Base-by-base conservation (phyloP, 1,284 basidiomycete genomes). In the Fomitiporia mediterranea region DNA sequence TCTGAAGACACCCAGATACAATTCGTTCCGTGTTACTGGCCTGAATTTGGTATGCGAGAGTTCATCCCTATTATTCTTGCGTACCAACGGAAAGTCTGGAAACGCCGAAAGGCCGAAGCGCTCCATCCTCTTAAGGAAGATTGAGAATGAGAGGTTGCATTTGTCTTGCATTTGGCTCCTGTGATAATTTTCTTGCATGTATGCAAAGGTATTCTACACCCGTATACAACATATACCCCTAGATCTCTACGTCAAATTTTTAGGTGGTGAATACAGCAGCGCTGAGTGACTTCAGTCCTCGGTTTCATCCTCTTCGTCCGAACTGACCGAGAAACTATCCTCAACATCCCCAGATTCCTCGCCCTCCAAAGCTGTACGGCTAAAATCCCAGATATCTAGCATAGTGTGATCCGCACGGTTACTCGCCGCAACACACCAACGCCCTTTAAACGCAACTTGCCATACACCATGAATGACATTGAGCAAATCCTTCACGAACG, bases 391-490 rank as follows among this genome's bases (percentile, higher is more conserved):
- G 28, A 92, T 88, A 64, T 92, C 89, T 48, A 92, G 72, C 58
- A 89, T 83, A 3, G 92, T 94, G 13, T 80, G 73, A 57, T 90
- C 85, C 56, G 80, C 82, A 44, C 88, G 79, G 65, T 94, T 93
- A 65, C 90, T 93, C 21, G 94, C 94, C 4, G 93, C 92, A 44
- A 98, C 91, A 66, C 93, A 91, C 78, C 92, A 93, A 57, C 91
- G 77, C 0, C 91, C 91, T 69, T 94, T 89, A 70, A 96, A 96
- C 25, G 92, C 85, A 47, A 97, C 92, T 70, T 97, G 94, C 94
- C 94, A 97, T n/a, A 98, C 94, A 15, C 91, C 92, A 15, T 84
- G 89, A 61, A 96, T 90, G 9, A 90, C 90, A 0, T 86, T 89
- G 59, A 97, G 76, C 59, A 98, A 74, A 69, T 97, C 94, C 38